Percentiles rank a stretch among this genome's conserved stretches.
Evolutionary conservation across 768 basidiomycete genomes (phyloP).

Genomic region (Cystobasidium ongulense): DNA sequence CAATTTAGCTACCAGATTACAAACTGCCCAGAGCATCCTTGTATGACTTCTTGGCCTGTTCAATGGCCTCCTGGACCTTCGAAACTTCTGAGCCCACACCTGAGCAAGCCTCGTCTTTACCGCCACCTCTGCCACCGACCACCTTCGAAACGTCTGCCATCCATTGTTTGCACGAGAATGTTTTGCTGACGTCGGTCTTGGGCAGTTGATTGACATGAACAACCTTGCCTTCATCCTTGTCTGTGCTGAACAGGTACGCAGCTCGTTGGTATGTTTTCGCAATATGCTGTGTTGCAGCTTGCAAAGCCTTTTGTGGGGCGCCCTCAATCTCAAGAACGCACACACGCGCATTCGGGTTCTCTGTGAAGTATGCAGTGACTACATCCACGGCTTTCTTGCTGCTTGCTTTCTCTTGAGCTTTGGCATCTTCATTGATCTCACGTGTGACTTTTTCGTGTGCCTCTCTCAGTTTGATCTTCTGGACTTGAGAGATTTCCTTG

Average conservation of each 20-base stretch:
- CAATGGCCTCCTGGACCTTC: conserved; percentile 58
- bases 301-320: conserved; percentile 62
- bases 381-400: conserved; percentile 70
- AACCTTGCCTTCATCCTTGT: conserved; percentile 60
- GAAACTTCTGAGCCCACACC: conserved; percentile 67
- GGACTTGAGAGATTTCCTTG: conserved; percentile 69
- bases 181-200: conserved; percentile 53
- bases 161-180: conserved; percentile 82
- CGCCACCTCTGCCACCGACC: conserved; percentile 93
- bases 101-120: conserved; percentile 84
- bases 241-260: conserved; percentile 77
- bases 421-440: conserved; percentile 72
- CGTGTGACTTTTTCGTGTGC: conserved; percentile 64
- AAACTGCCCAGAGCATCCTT: conserved; percentile 7
- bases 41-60: conserved; percentile 26
- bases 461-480: conserved; percentile 71
- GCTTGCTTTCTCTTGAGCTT: conserved; percentile 66
- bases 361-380: conserved; percentile 65
- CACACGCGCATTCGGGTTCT: conserved; percentile 60
- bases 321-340: conserved; percentile 67
- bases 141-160: conserved; percentile 66
- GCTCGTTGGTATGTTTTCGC: conserved; percentile 59
- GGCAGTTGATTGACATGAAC: conserved; percentile 80
- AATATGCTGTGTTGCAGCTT: not conserved
- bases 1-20: not conserved